phyloP scores from a whole-genome alignment of 169 alveolate species.

The Miamiensis avidus region DNA sequence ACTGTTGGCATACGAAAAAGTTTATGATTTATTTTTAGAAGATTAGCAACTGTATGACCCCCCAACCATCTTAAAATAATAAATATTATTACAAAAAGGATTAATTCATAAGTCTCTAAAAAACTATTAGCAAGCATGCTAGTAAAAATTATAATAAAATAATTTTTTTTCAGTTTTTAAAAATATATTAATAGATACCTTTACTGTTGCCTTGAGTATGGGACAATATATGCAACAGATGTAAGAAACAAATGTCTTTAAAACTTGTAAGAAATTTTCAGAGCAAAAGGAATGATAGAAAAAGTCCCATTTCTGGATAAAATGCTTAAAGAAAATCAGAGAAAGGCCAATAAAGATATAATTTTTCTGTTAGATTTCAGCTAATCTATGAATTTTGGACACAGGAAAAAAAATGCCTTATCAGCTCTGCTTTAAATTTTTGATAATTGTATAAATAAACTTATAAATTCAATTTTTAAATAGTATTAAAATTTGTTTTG shows the following conservation, averaged over 20 bases:
- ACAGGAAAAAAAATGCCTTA: not conserved
- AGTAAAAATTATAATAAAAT: not conserved
- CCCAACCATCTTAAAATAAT: not conserved
- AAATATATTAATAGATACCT: not conserved
- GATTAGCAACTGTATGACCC: not conserved
- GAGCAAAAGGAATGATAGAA: not conserved
- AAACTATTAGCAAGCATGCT: not conserved
- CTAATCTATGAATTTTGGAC: not conserved
- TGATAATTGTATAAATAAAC: not conserved
- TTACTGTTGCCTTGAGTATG: not conserved
- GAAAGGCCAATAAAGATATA: not conserved
- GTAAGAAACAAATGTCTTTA: not conserved
- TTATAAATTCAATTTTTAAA: no score
- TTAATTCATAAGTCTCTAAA: not conserved
- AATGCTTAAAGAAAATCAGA: not conserved
- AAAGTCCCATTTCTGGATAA: not conserved
- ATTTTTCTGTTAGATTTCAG: not conserved
- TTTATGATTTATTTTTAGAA: not conserved
- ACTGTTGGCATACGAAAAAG: not conserved
- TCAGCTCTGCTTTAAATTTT: not conserved
- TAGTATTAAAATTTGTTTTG: no score
- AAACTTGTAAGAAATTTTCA: not conserved
- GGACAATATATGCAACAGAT: not conserved
- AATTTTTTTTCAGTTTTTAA: no score
- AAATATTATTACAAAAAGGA: not conserved